phyloP scores from a whole-genome alignment of 129 eudicot genomes.

The Mikania micrantha region DNA sequence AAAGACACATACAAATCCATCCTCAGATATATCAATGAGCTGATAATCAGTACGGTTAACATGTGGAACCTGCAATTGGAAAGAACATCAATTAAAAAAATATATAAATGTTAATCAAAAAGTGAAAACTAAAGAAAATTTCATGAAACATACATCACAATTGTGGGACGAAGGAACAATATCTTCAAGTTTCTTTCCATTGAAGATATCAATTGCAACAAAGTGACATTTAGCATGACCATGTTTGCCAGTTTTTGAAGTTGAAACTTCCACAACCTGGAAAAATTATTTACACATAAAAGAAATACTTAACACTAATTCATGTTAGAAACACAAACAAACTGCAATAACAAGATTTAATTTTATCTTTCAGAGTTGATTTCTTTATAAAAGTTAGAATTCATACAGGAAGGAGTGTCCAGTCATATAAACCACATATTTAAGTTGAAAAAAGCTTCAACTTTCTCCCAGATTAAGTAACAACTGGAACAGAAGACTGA shows the following conservation, averaged over 20 bases:
- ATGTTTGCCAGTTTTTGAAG: conserved; percentile 76
- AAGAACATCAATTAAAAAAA: background rate
- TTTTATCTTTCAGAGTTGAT: background rate
- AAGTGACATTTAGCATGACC: conserved; percentile 85
- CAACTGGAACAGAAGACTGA: background rate
- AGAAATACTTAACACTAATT: background rate
- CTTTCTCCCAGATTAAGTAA: background rate
- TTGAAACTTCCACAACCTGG: conserved; percentile 79
- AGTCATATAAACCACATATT: background rate
- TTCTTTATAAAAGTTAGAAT: background rate
- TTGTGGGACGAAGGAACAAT: conserved; percentile 81
- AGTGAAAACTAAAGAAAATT: background rate
- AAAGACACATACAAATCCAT: conserved; percentile 47
- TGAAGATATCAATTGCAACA: conserved; percentile 70
- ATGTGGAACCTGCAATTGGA: conserved; percentile 51
- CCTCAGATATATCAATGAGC: conserved; percentile 70
- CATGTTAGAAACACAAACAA: background rate
- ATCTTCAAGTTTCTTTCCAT: conserved; percentile 70
- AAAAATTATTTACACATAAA: background rate
- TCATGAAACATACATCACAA: conserved; percentile 51
- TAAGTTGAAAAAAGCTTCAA: background rate
- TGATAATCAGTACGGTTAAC: conserved; percentile 66
- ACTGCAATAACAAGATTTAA: background rate
- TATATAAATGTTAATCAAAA: background rate
- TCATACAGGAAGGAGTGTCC: background rate